phyloP scores from a whole-genome alignment of 2,329 filamentous ascomycete genomes.

The Xylaria sp. region DNA sequence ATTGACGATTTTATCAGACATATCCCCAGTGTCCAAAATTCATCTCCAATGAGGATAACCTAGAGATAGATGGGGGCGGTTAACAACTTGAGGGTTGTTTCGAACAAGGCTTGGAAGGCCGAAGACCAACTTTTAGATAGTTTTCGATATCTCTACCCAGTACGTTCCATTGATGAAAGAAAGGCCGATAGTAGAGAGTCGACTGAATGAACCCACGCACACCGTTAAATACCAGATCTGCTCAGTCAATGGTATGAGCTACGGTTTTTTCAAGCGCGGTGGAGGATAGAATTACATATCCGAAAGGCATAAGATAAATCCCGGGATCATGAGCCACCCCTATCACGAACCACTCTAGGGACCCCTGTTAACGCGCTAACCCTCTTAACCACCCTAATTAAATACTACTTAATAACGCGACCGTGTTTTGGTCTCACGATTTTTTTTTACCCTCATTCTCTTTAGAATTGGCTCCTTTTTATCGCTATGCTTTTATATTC shows the following conservation, averaged over 20 bases:
- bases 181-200: neutral
- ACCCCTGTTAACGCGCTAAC: too few relatives aligned
- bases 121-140: slow-evolving; percentile 11
- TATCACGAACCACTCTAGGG: too few relatives aligned
- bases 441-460: slow-evolving; percentile 10
- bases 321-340: too few relatives aligned
- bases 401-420: too few relatives aligned
- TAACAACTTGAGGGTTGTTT: neutral
- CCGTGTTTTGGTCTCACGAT: too few relatives aligned
- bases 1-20: slow-evolving; percentile 9
- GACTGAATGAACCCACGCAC: neutral
- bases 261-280: neutral
- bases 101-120: neutral
- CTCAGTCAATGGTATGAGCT: neutral
- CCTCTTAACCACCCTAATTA: too few relatives aligned
- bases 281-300: slow-evolving; percentile 3
- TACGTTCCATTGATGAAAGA: slow-evolving; percentile 15
- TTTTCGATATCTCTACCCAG: slow-evolving; percentile 1
- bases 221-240: neutral
- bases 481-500: too few relatives aligned
- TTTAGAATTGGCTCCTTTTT: neutral
- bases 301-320: slow-evolving; percentile 9
- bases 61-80: neutral
- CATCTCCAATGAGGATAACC: slow-evolving; percentile 4
- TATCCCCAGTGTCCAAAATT: slow-evolving; percentile 6